Conservation (phyloP, 139 green algal species). For the Chlamydomonas asymmetrica region DNA sequence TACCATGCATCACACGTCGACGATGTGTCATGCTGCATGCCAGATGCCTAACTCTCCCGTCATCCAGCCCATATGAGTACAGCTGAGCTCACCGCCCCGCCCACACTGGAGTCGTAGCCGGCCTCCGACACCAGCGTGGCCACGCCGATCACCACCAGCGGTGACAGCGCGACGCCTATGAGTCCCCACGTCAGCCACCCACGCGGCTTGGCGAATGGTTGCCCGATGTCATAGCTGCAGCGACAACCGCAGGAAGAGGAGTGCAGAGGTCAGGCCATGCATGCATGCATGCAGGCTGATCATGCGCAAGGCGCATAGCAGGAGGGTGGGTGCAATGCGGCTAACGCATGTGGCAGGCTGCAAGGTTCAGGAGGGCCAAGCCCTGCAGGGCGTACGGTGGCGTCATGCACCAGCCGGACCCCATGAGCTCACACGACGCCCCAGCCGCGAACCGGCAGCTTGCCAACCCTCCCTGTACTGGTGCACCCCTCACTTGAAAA, state of each 20-base stretch:
- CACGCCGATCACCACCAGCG: slow-evolving; percentile 58
- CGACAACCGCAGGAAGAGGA: slow-evolving; percentile 19
- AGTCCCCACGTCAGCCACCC: slow-evolving; percentile 82
- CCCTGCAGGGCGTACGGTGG: slow-evolving; percentile 21
- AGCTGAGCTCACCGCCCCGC: too few species aligned
- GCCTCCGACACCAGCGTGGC: slow-evolving; percentile 38
- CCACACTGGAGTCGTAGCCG: slow-evolving; percentile 45
- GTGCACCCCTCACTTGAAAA: not conserved
- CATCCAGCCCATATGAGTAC: too few species aligned
- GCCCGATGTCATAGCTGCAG: slow-evolving; percentile 47
- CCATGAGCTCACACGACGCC: not conserved
- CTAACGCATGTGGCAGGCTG: slow-evolving; percentile 1
- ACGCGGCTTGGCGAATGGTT: slow-evolving; percentile 58
- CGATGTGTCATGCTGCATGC: not conserved
- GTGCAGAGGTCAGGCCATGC: not conserved
- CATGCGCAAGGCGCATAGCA: not conserved
- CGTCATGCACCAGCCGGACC: not conserved
- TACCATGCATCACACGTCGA: not conserved
- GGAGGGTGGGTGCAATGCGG: too few species aligned
- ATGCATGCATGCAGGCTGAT: not conserved
- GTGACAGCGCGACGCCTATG: slow-evolving; percentile 61
- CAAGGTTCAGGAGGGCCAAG: slow-evolving; percentile 47
- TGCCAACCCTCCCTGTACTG: too few species aligned
- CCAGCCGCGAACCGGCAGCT: too few species aligned
- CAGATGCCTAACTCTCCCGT: slow-evolving; percentile 4